A percentile compares a stretch with the other conserved stretches of the same genome.
Conservation (phyloP, 176 grass and related monocot genomes). For the Musa acuminata region DNA sequence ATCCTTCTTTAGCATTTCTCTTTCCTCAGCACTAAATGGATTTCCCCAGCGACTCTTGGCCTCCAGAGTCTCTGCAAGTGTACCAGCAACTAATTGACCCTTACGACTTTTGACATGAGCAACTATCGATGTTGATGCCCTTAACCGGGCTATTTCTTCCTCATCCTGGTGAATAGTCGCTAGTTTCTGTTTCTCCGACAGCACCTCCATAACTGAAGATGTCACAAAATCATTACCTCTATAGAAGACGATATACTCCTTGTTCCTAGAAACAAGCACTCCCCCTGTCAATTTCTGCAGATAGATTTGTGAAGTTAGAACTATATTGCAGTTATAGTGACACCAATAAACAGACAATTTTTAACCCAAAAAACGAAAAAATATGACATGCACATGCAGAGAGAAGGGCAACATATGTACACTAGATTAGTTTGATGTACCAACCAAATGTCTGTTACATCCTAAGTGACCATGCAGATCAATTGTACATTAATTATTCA, state of each 20-base stretch:
- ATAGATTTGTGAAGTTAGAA: conserved; percentile 19
- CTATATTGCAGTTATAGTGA: conserved; percentile 22
- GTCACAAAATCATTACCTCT: conserved; percentile 88
- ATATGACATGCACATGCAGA: too few species aligned
- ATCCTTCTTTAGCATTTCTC: conserved; percentile 54
- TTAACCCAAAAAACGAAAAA: neutral
- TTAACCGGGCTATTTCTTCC: conserved; percentile 72
- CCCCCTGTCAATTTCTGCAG: conserved; percentile 96
- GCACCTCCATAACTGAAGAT: conserved; percentile 53
- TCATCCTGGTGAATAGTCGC: conserved; percentile 48
- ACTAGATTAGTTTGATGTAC: too few species aligned
- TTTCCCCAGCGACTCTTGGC: conserved; percentile 62
- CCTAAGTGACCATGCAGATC: too few species aligned
- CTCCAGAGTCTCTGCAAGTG: conserved; percentile 73
- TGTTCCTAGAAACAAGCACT: conserved; percentile 87
- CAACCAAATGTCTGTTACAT: too few species aligned
- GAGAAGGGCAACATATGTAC: too few species aligned
- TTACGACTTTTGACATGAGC: conserved; percentile 28
- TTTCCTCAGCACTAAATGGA: conserved; percentile 41
- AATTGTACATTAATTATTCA: too few species aligned
- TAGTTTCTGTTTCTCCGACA: conserved; percentile 59
- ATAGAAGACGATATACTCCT: conserved; percentile 84
- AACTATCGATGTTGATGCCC: conserved; percentile 42
- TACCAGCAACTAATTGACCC: conserved; percentile 61
- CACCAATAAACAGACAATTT: neutral